phyloP scores from a whole-genome alignment of 2,329 filamentous ascomycete genomes.

The Colletotrichum sp. region DNA sequence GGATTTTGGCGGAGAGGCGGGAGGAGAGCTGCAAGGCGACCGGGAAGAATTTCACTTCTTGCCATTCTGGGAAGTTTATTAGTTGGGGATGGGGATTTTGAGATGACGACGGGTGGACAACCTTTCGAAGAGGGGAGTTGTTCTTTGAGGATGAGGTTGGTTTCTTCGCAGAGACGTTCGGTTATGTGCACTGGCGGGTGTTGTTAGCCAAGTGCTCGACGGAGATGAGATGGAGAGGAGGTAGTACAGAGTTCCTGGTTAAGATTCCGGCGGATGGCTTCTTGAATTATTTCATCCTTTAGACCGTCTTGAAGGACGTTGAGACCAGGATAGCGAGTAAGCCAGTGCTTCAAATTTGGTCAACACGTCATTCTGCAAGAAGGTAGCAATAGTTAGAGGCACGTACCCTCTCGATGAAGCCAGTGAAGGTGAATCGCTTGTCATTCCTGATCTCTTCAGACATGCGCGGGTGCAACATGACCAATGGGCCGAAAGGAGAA shows the following conservation, averaged over 20 bases:
- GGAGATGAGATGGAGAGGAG: too few relatives aligned
- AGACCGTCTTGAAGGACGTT: not conserved
- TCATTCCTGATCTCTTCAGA: not conserved
- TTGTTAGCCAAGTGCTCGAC: not conserved
- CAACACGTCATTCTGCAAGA: too few relatives aligned
- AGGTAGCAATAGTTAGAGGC: too few relatives aligned
- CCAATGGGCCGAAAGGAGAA: not conserved
- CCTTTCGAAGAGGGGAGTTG: not conserved
- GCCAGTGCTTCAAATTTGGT: not conserved
- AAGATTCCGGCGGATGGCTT: not conserved
- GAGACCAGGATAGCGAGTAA: not conserved
- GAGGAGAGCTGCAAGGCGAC: constrained; percentile 39
- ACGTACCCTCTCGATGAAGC: not conserved
- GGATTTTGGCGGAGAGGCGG: constrained; percentile 53
- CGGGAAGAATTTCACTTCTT: not conserved
- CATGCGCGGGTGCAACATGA: not conserved
- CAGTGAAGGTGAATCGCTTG: not conserved
- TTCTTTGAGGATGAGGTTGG: not conserved
- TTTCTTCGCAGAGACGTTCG: not conserved
- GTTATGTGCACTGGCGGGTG: not conserved
- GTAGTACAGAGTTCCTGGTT: not conserved
- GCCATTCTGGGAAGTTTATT: constrained; percentile 24
- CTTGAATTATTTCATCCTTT: not conserved
- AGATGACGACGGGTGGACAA: not conserved
- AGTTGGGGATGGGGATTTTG: too few relatives aligned